Evolutionary conservation across 768 basidiomycete genomes (phyloP), one percentile per base, ranked within the genome.

Genomic region (Mycena belliarum): DNA sequence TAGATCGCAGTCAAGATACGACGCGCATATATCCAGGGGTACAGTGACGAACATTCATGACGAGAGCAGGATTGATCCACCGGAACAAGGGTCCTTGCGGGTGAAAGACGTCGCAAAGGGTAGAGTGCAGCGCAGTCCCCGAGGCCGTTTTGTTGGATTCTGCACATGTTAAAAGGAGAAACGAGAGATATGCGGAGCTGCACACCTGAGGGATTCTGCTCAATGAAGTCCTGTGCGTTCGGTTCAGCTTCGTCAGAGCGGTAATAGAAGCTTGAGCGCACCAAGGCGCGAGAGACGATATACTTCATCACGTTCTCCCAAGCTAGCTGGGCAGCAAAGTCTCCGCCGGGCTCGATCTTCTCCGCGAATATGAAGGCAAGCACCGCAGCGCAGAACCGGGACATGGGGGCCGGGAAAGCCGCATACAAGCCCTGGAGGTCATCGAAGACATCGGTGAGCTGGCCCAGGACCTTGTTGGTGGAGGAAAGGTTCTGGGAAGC

Each of bases 221-320:
- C 61, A 10, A 62, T 18, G 7, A 57, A 57, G 21, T 62, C 61
- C 55, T 61, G n/a, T n/a, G 40, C 14, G 24, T n/a, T 21, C 35
- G 37, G 11, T 56, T 20, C 43, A 46, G 33, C 6, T 48, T 37
- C 29, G 38, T n/a, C n/a, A n/a, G 2, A 2, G 6, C 21, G 12
- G 6, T 9, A n/a, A 2, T 4, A 25, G 35, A 23, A 18, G 3
- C 23, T 14, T 26, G 26, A 8, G 58, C 56, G 35, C 29, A 64
- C 63, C 16, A 64, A 12, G 7, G 49, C 46, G 28, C 60, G 53
- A 8, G 49, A 45, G 20, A 65, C 42, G 23, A 65, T 47, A 15
- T 51, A 24, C 42, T 62, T 61, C 51, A 48, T 49, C 8, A 53
- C 60, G 20, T 5, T 41, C 52, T 65, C 63, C 63, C 63, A 65